A percentile compares a stretch with the other conserved stretches of the same genome.
These are phyloP conservation scores for Excoecaria cochinchinensis DNA, from an alignment of 345 rosid species.

Conservation along the genomic window DNA sequence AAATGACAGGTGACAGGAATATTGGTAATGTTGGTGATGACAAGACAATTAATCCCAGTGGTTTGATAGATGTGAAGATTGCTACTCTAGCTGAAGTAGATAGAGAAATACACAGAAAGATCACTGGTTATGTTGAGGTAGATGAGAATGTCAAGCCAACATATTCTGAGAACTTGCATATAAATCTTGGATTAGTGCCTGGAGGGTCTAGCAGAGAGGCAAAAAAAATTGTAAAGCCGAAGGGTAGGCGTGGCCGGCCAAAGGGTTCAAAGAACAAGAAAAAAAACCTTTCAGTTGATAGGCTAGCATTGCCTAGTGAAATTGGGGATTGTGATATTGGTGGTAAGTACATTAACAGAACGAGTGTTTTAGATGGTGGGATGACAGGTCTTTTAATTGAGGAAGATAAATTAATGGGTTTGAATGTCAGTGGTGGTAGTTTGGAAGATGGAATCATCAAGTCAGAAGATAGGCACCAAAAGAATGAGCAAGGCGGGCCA, in stretches of 20 bases:
- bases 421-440: too few species aligned
- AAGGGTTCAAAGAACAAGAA: constrained; percentile 10
- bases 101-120: neutral
- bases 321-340: constrained; percentile 6
- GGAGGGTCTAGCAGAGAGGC: neutral
- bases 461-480: too few species aligned
- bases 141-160: constrained; percentile 17
- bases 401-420: neutral
- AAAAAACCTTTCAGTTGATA: neutral
- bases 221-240: neutral
- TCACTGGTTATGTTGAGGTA: neutral
- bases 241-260: constrained; percentile 6
- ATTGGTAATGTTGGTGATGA: neutral
- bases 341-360: neutral
- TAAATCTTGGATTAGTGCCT: neutral
- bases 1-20: neutral
- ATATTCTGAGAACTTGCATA: neutral
- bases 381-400: too few species aligned
- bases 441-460: too few species aligned
- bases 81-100: neutral
- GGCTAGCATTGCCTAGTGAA: neutral
- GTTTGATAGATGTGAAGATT: neutral
- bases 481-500: neutral
- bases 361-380: neutral
- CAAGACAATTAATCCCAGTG: neutral